A percentile compares a stretch with the other conserved stretches of the same genome.
phyloP scores from a whole-genome alignment of 2,329 filamentous ascomycete genomes.

The Aspergillus amoenus region DNA sequence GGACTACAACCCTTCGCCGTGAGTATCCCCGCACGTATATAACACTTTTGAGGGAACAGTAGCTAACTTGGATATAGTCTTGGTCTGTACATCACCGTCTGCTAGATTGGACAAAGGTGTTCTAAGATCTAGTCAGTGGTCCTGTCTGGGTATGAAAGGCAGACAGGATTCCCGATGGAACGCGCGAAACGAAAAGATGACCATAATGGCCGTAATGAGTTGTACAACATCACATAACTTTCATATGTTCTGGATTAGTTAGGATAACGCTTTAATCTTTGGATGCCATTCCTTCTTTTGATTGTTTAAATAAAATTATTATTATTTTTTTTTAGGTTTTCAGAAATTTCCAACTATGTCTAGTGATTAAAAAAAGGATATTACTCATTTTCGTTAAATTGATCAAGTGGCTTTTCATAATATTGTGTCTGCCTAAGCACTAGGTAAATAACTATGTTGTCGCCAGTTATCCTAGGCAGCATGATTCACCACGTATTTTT shows the following conservation, averaged over 20 bases:
- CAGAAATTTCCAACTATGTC: too few relatives aligned
- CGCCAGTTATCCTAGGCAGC: too few relatives aligned
- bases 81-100: slow-evolving; percentile 44
- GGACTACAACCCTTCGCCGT: slow-evolving; percentile 58
- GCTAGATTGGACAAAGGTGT: background rate
- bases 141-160: background rate
- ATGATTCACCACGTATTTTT: background rate
- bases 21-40: slow-evolving; percentile 21
- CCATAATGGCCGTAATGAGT: background rate
- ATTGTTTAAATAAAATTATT: too few relatives aligned
- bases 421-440: background rate
- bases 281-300: too few relatives aligned
- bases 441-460: too few relatives aligned
- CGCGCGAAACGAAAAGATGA: background rate
- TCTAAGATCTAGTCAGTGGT: background rate
- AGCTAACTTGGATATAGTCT: slow-evolving; percentile 29
- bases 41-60: background rate
- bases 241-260: background rate
- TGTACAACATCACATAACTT: background rate
- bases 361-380: too few relatives aligned
- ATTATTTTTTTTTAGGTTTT: too few relatives aligned
- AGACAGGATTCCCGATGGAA: background rate
- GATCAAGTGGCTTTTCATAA: too few relatives aligned
- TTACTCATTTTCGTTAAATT: too few relatives aligned
- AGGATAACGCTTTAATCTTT: background rate